phyloP scores from a whole-genome alignment of 2,329 filamentous ascomycete species.

The Fusarium sacchari region DNA sequence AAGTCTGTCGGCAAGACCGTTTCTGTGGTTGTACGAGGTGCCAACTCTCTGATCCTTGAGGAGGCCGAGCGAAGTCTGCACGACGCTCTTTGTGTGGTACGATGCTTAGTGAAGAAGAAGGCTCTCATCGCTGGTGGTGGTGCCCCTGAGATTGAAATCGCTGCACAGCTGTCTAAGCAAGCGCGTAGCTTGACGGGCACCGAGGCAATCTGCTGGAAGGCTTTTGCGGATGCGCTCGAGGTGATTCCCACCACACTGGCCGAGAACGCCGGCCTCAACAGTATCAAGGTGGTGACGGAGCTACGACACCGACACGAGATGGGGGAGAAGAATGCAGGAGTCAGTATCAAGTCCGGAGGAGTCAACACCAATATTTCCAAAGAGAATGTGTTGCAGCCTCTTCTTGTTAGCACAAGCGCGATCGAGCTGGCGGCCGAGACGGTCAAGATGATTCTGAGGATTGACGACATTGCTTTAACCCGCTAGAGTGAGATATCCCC shows the following conservation, averaged over 20 bases:
- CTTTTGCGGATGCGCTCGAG: conserved; percentile 97
- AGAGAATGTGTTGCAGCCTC: conserved; percentile 94
- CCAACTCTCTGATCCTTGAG: conserved; percentile 93
- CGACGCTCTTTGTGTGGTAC: conserved; percentile 96
- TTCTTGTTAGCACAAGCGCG: conserved; percentile 96
- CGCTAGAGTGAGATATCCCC: conserved; percentile 57
- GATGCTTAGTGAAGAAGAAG: conserved; percentile 99
- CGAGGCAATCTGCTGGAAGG: conserved; percentile 98
- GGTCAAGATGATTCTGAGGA: conserved; percentile 88
- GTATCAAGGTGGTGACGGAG: conserved; percentile 98
- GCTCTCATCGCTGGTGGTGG: conserved; percentile 98
- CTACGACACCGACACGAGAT: conserved; percentile 92
- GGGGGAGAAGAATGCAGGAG: conserved; percentile 94
- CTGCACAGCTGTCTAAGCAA: conserved; percentile 83
- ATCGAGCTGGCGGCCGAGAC: conserved; percentile 98
- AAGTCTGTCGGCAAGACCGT: conserved; percentile 87
- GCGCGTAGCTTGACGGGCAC: conserved; percentile 87
- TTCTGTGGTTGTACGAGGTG: conserved; percentile 92
- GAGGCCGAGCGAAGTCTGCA: conserved; percentile 97
- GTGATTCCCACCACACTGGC: conserved; percentile 96
- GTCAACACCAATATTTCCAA: conserved; percentile 97
- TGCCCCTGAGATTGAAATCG: conserved; percentile 96
- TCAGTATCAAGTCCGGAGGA: conserved; percentile 97
- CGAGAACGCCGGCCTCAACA: conserved; percentile 97
- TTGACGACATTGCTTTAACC: conserved; percentile 73